Evolutionary conservation across 352 stramenopile species (phyloP).

Genomic region (Plasmopara halstedii): DNA sequence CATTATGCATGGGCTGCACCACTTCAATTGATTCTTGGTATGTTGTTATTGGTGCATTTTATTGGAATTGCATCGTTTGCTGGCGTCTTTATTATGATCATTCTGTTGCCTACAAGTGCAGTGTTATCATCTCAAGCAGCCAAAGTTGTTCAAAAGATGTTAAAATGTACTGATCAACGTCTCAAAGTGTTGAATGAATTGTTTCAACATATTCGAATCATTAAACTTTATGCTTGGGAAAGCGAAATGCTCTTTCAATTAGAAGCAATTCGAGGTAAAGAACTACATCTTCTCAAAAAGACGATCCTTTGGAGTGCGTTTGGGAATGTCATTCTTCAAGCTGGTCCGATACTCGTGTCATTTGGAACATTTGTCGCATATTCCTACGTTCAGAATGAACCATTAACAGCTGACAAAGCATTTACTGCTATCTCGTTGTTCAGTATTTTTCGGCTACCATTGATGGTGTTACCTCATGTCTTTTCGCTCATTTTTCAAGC

Average conservation of each 20-base stretch:
- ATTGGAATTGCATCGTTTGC: slow-evolving; percentile 46
- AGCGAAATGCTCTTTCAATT: slow-evolving; percentile 43
- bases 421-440: slow-evolving; percentile 96
- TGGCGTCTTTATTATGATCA: slow-evolving; percentile 47
- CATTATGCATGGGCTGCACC: slow-evolving; percentile 60
- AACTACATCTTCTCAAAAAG: slow-evolving; percentile 41
- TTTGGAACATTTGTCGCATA: slow-evolving; percentile 61
- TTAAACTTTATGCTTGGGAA: slow-evolving; percentile 81
- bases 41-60: slow-evolving; percentile 43
- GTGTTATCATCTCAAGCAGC: slow-evolving; percentile 32
- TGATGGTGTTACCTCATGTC: slow-evolving; percentile 88
- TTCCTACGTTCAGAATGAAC: slow-evolving; percentile 32
- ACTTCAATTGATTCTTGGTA: slow-evolving; percentile 45
- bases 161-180: slow-evolving; percentile 41
- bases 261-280: slow-evolving; percentile 32
- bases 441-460: slow-evolving; percentile 93
- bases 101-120: slow-evolving; percentile 38
- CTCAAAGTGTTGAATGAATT: slow-evolving; percentile 54
- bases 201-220: slow-evolving; percentile 51
- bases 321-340: slow-evolving; percentile 37
- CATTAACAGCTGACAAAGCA: slow-evolving; percentile 80
- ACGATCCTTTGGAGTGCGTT: slow-evolving; percentile 49
- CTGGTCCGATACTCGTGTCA: slow-evolving; percentile 47
- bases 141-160: slow-evolving; percentile 30
- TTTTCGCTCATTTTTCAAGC: slow-evolving; percentile 51